Conservation (phyloP, 1,284 basidiomycete genomes). For the Farysia itapuensis region DNA sequence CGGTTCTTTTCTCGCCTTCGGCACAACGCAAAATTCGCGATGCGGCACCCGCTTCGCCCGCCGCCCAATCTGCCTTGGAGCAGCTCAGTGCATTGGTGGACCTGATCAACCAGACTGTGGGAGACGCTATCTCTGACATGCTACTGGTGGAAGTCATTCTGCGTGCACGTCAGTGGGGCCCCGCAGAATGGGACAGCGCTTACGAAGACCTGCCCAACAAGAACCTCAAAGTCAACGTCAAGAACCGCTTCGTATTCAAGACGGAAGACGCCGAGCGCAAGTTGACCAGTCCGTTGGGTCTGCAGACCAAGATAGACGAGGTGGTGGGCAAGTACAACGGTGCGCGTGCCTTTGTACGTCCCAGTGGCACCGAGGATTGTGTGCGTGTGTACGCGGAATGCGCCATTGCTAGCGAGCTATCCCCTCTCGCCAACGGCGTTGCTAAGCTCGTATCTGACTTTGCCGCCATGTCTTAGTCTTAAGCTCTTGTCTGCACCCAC, state of each 20-base stretch:
- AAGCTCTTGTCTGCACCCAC: no score
- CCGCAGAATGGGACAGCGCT: constrained; percentile 85
- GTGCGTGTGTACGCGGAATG: constrained; percentile 98
- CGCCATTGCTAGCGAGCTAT: constrained; percentile 71
- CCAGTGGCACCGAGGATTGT: constrained; percentile 97
- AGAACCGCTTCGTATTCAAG: constrained; percentile 79
- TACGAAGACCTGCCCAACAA: constrained; percentile 95
- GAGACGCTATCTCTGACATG: constrained; percentile 94
- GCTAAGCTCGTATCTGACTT: constrained; percentile 45
- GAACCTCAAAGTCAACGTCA: constrained; percentile 91
- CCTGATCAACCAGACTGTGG: constrained; percentile 97
- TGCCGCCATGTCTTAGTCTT: constrained; percentile 6
- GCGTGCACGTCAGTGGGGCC: constrained; percentile 65
- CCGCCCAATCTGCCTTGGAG: constrained; percentile 68
- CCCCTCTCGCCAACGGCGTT: constrained; percentile 60
- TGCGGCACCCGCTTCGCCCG: constrained; percentile 75
- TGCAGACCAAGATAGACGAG: constrained; percentile 86
- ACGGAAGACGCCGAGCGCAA: constrained; percentile 92
- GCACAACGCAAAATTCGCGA: constrained; percentile 62
- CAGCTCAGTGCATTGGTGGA: constrained; percentile 67
- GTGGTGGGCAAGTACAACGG: constrained; percentile 77
- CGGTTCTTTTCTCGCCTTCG: constrained; percentile 80
- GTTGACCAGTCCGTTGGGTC: constrained; percentile 74
- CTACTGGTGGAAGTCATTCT: constrained; percentile 92
- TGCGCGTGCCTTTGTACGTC: constrained; percentile 89